Evolutionary conservation across 2,329 filamentous ascomycete species (phyloP).

Genomic region (Coniochaeta hoffmannii): DNA sequence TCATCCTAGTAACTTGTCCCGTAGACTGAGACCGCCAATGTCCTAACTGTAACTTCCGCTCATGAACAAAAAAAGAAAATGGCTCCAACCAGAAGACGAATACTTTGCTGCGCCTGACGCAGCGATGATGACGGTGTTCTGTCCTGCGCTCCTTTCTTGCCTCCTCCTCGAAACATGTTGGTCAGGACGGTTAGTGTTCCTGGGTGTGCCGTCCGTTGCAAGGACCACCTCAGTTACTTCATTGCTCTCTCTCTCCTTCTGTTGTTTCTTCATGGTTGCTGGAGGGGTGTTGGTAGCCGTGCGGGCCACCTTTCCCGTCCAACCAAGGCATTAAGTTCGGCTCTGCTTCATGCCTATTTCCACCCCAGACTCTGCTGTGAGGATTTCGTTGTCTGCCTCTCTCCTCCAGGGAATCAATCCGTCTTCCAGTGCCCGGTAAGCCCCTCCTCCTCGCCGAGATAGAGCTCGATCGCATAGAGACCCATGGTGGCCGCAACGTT

Average conservation of each 20-base stretch:
- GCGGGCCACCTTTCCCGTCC: neutral
- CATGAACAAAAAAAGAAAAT: too few species aligned
- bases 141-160: too few species aligned
- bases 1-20: neutral
- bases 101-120: too few species aligned
- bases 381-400: neutral
- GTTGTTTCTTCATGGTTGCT: neutral
- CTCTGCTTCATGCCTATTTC: neutral
- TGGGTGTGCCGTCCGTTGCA: too few species aligned
- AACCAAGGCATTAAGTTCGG: neutral
- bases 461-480: slow-evolving; percentile 84
- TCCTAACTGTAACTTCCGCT: too few species aligned
- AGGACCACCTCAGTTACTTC: too few species aligned
- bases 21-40: neutral
- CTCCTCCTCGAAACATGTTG: too few species aligned
- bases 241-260: neutral
- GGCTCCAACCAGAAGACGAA: too few species aligned
- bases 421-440: slow-evolving; percentile 85
- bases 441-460: slow-evolving; percentile 71
- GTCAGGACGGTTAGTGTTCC: too few species aligned
- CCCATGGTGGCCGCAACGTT: slow-evolving; percentile 86
- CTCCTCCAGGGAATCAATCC: slow-evolving; percentile 53
- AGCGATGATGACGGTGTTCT: too few species aligned
- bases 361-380: neutral
- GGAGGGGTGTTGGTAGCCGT: neutral